Evolutionary conservation across 116 monocot species (phyloP), one percentile per base, ranked within the genome.

Genomic region (Posidonia oceanica): DNA sequence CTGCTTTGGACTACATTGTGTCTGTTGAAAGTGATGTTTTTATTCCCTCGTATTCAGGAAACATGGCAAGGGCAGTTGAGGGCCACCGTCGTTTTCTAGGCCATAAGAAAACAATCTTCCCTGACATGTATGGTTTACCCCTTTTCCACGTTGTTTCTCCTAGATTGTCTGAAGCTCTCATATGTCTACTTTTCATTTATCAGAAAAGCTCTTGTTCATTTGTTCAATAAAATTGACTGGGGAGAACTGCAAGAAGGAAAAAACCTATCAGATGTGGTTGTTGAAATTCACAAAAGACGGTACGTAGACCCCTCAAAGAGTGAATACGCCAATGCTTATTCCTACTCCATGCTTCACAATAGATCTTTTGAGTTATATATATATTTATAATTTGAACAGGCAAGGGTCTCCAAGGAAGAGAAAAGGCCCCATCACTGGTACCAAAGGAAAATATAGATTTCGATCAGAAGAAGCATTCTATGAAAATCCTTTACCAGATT

Each of bases 1-100:
- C 98, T 13, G 98, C 98, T 64, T 75, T 99, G 59, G 98, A 99
- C 36, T 99, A 99, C 69, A 93, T 99, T 69, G 93, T 99, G 29
- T 87, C 93, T 10, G 86, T 99, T 20, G 86, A 93, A 54, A 99
- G 98, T 66, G 85, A 93, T 78, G 90, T 93, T 64, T 99, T 99
- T 70, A 60, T 99, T 68, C 86, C 98, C 5, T 90, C 98, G 3
- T 93, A 99, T 76, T 90, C 90, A 2, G 93, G 98, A 15, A 99
- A 99, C 67, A 99, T 99, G 98, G 98, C 93, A 36, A 82, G 88
- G 62, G 90, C 93, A 39, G 98, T 93, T 53, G 93, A 75, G 14
- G 93, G 98, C 36, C 93, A 99, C 37, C 90, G 98, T 4, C 90
- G 98, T 36, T 99, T 82, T 64, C 76, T 98, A 41, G 98, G 93